Percentiles rank a stretch among this genome's conserved stretches.
phyloP scores from a whole-genome alignment of 495 filamentous ascomycete species.

The Lineolata rhizophorae region DNA sequence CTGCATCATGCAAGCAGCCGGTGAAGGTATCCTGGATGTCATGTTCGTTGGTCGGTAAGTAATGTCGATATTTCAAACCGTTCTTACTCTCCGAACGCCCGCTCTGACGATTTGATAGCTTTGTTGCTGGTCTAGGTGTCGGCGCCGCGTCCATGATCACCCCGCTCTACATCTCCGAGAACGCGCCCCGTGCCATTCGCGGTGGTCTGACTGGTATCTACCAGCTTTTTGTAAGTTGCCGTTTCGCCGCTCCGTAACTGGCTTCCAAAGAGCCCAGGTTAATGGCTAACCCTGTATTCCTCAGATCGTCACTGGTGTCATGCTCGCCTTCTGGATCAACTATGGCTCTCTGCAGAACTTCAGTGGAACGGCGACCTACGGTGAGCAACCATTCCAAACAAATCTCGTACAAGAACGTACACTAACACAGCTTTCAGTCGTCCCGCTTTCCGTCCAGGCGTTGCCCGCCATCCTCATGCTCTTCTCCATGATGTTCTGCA shows the following conservation, averaged over 20 bases:
- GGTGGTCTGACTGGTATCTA: constrained; percentile 9
- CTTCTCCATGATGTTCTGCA: constrained; percentile 32
- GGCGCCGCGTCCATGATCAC: constrained; percentile 26
- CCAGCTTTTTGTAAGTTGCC: constrained; percentile 1
- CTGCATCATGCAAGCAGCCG: constrained; percentile 15
- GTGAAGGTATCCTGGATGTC: constrained; percentile 19
- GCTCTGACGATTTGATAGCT: constrained; percentile 10
- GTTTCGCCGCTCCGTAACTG: constrained; percentile 2
- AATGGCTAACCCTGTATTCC: not conserved
- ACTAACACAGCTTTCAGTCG: constrained; percentile 12
- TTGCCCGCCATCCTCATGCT: constrained; percentile 42
- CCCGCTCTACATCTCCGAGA: constrained; percentile 18
- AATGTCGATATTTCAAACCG: not conserved
- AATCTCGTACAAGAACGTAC: constrained; percentile 22
- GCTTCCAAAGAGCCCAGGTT: constrained; percentile 13
- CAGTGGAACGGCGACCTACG: not conserved
- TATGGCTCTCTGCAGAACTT: constrained; percentile 9
- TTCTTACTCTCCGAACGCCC: not conserved
- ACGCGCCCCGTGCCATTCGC: constrained; percentile 15
- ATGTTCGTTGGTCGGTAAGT: constrained; percentile 43
- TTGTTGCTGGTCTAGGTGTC: constrained; percentile 44
- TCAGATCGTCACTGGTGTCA: constrained; percentile 15
- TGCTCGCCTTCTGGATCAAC: constrained; percentile 17
- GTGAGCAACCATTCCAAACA: constrained; percentile 7
- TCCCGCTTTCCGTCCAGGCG: constrained; percentile 45